Evolutionary conservation across 225 moss, liverwort and hornwort genomes (phyloP), one percentile per base, ranked within the genome.

Genomic region (Antitrichia curtipendula): DNA sequence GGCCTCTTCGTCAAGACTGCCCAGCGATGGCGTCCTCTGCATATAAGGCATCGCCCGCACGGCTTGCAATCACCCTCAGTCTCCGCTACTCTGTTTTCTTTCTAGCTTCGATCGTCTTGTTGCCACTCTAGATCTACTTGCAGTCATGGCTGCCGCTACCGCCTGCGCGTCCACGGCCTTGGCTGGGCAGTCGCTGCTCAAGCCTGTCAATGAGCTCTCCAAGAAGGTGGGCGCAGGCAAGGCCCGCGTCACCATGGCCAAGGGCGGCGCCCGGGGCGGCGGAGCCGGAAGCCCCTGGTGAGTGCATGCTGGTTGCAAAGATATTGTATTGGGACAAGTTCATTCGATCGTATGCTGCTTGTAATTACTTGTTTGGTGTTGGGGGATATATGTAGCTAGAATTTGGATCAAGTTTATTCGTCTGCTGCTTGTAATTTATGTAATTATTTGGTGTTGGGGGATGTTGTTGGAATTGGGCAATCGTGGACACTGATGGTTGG

Each of bases 161-260:
- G 87, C 87, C 7, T 87, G 70, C 87, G 59, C 87, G 13, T 87
- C 71, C 23, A n/a, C 61, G 70, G 71, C 81, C 20, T 40, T 87
- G 59, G 79, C 80, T 69, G 86, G 86, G 86, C 80, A 86, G 70
- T 57, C 86, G 5, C 53, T 87, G 87, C 74, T 74, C 63, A 87
- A 13, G 82, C 63, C 82, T 32, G 74, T 62, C 5, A 82, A 87
- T 82, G 87, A 82, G 75, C 63, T 87, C 82, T 52, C 87, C 38
- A 53, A 54, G 41, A 13, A 43, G 40, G 74, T 70, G 62, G 87
- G 82, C 16, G 28, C 54, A 6, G 45, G 82, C 74, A 80, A 87
- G 50, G 87, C 87, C 63, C 87, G 87, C 43, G 54, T 87, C 63
- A 74, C 73, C 20, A 87, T 87, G 87, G 41, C 53, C 63, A 87